Conservation (phyloP, 805 yeast genomes). For the Metschnikowia reukaufii region DNA sequence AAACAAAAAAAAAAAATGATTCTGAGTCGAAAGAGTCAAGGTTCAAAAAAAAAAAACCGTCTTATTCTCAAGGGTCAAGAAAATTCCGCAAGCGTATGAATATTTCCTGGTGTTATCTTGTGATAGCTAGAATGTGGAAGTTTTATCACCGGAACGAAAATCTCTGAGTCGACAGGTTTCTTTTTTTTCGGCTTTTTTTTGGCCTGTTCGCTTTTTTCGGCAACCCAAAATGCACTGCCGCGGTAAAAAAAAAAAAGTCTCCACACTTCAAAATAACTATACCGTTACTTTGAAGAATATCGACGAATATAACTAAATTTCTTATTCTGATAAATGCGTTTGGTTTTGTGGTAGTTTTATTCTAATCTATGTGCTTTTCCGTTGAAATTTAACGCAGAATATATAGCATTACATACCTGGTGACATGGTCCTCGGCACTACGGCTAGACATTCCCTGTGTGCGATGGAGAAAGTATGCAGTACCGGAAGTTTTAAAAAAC, state of each 20-base stretch:
- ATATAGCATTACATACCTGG: too few relatives aligned
- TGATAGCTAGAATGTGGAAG: slow-evolving; percentile 2
- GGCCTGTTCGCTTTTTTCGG: slow-evolving; percentile 4
- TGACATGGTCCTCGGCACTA: background rate
- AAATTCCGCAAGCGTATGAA: background rate
- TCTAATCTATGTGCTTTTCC: too few relatives aligned
- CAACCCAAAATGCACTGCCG: slow-evolving; percentile 6
- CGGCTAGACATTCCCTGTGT: background rate
- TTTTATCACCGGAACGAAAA: slow-evolving; percentile 6
- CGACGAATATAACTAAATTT: too few relatives aligned
- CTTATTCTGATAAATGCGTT: too few relatives aligned
- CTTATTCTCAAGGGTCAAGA: background rate
- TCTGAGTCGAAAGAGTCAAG: background rate
- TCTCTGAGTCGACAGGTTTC: slow-evolving; percentile 4
- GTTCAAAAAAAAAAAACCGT: background rate
- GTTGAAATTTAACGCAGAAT: too few relatives aligned
- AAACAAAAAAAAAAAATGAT: background rate
- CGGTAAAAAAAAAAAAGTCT: background rate
- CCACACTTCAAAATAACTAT: background rate
- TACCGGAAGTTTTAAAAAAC: background rate
- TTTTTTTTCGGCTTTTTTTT: slow-evolving; percentile 6
- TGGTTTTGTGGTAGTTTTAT: too few relatives aligned
- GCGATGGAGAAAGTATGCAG: background rate
- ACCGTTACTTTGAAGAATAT: too few relatives aligned
- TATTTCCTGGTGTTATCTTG: background rate